Conservation (phyloP, 306 rosid species). For the Inga oerstediana region DNA sequence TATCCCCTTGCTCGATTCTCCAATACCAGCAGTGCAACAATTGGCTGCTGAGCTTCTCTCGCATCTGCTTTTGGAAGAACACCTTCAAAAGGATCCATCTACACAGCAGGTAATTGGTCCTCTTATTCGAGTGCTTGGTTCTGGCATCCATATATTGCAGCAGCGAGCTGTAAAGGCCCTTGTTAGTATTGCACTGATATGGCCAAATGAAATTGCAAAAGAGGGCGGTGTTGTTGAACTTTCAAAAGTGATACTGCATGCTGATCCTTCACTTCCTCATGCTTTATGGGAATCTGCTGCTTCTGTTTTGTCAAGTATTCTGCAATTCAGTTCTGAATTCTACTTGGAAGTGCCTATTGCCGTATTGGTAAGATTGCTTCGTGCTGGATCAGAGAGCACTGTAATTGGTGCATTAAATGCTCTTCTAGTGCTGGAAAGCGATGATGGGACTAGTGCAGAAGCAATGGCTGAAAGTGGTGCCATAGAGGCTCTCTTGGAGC, state of each 20-base stretch:
- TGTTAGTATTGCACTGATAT: conserved; percentile 79
- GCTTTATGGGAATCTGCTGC: conserved; percentile 98
- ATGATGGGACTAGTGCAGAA: conserved; percentile 91
- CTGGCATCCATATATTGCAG: conserved; percentile 92
- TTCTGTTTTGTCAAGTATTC: conserved; percentile 84
- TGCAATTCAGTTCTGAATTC: conserved; percentile 95
- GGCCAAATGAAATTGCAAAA: conserved; percentile 99
- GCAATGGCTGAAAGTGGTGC: conserved; percentile 99
- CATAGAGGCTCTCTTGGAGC: conserved; percentile 94
- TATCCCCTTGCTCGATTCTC: conserved; percentile 91
- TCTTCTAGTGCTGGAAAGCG: conserved; percentile 93
- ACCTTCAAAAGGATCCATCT: conserved; percentile 88
- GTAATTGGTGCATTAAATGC: conserved; percentile 91
- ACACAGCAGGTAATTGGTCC: conserved; percentile 95
- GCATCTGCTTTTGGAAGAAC: conserved; percentile 88
- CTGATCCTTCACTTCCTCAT: conserved; percentile 96
- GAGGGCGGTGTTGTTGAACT: conserved; percentile 91
- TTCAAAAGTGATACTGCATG: conserved; percentile 87
- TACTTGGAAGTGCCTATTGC: conserved; percentile 96
- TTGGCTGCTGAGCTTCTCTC: conserved; percentile 97
- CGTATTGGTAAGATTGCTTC: conserved; percentile 93
- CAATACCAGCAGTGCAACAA: conserved; percentile 90
- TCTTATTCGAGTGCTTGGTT: conserved; percentile 85
- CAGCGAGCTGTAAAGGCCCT: conserved; percentile 98
- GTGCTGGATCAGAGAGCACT: conserved; percentile 89